phyloP scores from a whole-genome alignment of 2,329 filamentous ascomycete genomes.

The Ustulina deusta region DNA sequence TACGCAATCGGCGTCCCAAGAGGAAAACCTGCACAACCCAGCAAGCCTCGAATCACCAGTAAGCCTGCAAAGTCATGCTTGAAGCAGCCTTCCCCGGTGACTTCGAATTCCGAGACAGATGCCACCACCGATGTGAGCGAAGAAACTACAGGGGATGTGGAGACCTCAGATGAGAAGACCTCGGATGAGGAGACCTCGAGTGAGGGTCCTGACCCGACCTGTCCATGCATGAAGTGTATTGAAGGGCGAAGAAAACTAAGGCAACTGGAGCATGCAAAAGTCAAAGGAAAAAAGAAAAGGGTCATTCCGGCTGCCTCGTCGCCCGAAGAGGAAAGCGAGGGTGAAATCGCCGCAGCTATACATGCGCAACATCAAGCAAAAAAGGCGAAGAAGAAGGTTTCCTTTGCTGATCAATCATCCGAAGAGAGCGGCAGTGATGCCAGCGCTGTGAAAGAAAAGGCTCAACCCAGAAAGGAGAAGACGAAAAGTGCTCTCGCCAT shows the following conservation, averaged over 20 bases:
- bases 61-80: constrained; percentile 52
- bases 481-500: constrained; percentile 3
- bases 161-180: constrained; percentile 40
- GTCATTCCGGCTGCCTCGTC: constrained; percentile 5
- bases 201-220: constrained; percentile 54
- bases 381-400: constrained; percentile 27
- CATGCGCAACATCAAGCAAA: constrained; percentile 25
- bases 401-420: constrained; percentile 30
- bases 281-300: constrained; percentile 24
- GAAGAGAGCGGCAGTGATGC: constrained; percentile 32
- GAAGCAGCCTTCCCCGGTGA: constrained; percentile 30
- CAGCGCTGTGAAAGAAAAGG: background rate
- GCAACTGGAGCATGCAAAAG: constrained; percentile 46
- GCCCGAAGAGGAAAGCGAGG: constrained; percentile 30
- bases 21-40: constrained; percentile 41
- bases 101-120: constrained; percentile 35
- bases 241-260: constrained; percentile 46
- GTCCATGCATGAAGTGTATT: constrained; percentile 52
- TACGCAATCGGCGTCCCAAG: constrained; percentile 64
- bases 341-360: constrained; percentile 16
- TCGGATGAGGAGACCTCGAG: constrained; percentile 37
- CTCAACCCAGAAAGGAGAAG: constrained; percentile 15
- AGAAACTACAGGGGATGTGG: constrained; percentile 38
- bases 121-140: constrained; percentile 36
- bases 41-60: constrained; percentile 39